Conservation (phyloP, 768 basidiomycete species). For the Pleurotus salmoneostramineus region DNA sequence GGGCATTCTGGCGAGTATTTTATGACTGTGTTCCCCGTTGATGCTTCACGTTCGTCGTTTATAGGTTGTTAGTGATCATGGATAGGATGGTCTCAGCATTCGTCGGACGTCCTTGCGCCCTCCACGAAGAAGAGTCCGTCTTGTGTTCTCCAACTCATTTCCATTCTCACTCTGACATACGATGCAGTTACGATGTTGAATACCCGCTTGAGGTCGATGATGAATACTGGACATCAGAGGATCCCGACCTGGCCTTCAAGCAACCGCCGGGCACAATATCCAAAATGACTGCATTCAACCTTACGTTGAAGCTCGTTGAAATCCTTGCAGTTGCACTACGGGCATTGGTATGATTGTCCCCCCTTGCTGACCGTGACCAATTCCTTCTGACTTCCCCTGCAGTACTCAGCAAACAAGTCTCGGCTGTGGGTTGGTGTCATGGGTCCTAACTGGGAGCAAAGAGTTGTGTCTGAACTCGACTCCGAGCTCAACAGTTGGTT, state of each 20-base stretch:
- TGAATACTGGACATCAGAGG: slow-evolving; percentile 54
- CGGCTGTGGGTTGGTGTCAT: slow-evolving; percentile 33
- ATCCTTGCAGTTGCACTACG: slow-evolving; percentile 48
- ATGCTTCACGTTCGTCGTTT: not conserved
- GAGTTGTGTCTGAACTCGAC: slow-evolving; percentile 56
- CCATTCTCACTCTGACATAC: not conserved
- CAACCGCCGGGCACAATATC: slow-evolving; percentile 53
- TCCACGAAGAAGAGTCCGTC: slow-evolving; percentile 56
- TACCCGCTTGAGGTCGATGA: slow-evolving; percentile 63
- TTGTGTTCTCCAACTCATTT: not conserved
- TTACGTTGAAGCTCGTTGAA: slow-evolving; percentile 40
- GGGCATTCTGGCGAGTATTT: slow-evolving; percentile 39
- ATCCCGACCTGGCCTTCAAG: slow-evolving; percentile 39
- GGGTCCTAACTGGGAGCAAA: slow-evolving; percentile 43
- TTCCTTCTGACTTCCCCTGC: not conserved
- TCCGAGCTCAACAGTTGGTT: slow-evolving; percentile 62
- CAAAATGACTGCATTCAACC: slow-evolving; percentile 38
- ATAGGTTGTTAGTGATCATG: slow-evolving; percentile 16
- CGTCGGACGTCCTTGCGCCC: slow-evolving; percentile 53
- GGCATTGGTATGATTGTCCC: slow-evolving; percentile 42
- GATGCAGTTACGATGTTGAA: slow-evolving; percentile 53
- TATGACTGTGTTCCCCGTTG: not conserved
- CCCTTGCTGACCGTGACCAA: not conserved
- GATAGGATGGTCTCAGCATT: slow-evolving; percentile 23
- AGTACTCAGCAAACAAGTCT: slow-evolving; percentile 58